Conservation (phyloP, 2,329 filamentous ascomycete genomes). For the Sporothrix luriei region DNA sequence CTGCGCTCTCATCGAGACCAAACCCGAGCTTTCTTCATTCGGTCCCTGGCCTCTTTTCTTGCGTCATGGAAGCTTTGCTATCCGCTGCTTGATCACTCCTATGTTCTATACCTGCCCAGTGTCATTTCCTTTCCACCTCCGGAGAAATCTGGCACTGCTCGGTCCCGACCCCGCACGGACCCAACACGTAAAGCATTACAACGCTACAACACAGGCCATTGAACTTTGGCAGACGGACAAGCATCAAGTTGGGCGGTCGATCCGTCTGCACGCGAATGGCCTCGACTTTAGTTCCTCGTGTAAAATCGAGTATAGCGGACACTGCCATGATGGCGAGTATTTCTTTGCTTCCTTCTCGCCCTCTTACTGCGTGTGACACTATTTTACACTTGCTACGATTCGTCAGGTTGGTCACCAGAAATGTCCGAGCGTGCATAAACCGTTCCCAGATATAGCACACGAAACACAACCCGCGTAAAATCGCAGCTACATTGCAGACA, state of each 20-base stretch:
- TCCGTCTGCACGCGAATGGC: neutral
- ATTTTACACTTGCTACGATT: neutral
- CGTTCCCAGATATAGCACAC: neutral
- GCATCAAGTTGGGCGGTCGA: neutral
- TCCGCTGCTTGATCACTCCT: neutral
- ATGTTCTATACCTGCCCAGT: neutral
- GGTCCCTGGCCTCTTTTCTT: neutral
- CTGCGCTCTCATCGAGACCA: neutral
- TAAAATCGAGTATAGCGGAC: neutral
- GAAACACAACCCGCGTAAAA: neutral
- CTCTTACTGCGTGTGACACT: neutral
- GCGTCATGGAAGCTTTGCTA: neutral
- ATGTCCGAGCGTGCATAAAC: constrained; percentile 4
- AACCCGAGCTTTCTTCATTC: neutral
- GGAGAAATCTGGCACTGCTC: neutral
- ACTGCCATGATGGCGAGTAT: neutral
- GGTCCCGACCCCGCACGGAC: neutral
- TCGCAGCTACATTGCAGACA: neutral
- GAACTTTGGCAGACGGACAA: neutral
- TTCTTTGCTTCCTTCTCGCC: neutral
- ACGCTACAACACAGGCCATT: neutral
- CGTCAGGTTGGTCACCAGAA: too few species aligned
- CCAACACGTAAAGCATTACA: neutral
- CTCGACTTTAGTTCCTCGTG: neutral
- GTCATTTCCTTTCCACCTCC: neutral